Percentiles rank a stretch among this genome's conserved stretches.
phyloP scores from a whole-genome alignment of 1,139 yeast genomes.

The Taiozyma sp. region DNA sequence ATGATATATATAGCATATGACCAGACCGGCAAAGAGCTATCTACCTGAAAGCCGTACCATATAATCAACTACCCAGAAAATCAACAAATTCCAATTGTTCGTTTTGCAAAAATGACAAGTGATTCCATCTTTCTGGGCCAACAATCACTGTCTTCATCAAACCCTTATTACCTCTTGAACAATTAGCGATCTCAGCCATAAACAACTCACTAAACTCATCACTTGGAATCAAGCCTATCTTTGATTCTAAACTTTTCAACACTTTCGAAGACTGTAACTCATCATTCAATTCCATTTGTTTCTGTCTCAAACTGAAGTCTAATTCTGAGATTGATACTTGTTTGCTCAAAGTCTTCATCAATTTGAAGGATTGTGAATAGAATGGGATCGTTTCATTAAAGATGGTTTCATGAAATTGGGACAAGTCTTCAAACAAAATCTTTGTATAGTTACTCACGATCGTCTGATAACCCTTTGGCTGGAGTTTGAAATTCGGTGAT shows the following conservation, averaged over 20 bases:
- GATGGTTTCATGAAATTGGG: conserved; percentile 4
- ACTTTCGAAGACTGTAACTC: not conserved
- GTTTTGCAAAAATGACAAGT: not conserved
- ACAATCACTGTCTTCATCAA: not conserved
- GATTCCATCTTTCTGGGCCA: not conserved
- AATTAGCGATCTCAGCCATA: not conserved
- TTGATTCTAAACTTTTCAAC: not conserved
- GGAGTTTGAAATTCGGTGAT: conserved; percentile 9
- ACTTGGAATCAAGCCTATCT: not conserved
- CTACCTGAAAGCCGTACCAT: too few species aligned
- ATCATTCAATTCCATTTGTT: not conserved
- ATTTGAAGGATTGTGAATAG: conserved; percentile 1
- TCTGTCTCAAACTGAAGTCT: not conserved
- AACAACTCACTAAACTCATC: not conserved
- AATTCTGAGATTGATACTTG: not conserved
- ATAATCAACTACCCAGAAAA: not conserved
- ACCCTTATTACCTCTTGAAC: not conserved
- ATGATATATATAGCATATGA: too few species aligned
- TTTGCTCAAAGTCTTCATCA: not conserved
- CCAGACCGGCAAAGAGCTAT: too few species aligned
- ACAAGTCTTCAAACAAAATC: conserved; percentile 10
- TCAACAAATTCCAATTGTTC: not conserved
- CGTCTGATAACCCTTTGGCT: conserved; percentile 11
- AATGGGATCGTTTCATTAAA: conserved; percentile 17
- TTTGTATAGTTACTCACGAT: conserved; percentile 9